phyloP scores from a whole-genome alignment of 352 stramenopile genomes.

The Aphanomyces euteiches region DNA sequence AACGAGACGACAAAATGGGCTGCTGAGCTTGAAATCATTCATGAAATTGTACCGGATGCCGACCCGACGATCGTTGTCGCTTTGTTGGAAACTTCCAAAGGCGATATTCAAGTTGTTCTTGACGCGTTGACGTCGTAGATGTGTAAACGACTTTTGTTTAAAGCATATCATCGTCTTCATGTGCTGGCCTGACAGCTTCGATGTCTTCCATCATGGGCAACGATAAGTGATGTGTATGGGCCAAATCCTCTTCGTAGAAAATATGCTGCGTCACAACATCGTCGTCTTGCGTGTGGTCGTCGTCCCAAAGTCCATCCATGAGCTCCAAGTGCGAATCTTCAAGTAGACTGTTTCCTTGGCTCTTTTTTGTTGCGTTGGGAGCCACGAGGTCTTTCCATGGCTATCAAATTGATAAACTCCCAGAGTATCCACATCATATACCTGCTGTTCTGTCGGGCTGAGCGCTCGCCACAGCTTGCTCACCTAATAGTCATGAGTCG shows the following conservation, averaged over 20 bases:
- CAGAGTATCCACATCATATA: background rate
- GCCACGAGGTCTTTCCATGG: background rate
- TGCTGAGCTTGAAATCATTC: constrained; percentile 59
- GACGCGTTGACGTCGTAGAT: constrained; percentile 58
- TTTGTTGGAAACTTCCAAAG: constrained; percentile 71
- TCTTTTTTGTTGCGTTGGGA: background rate
- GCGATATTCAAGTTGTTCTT: constrained; percentile 76
- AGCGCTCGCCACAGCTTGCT: constrained; percentile 13
- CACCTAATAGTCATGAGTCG: background rate
- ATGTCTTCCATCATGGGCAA: background rate
- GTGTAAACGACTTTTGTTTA: background rate
- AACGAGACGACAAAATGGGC: constrained; percentile 57
- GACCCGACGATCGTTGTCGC: constrained; percentile 49
- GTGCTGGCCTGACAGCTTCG: background rate
- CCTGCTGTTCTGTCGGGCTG: background rate
- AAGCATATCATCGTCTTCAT: constrained; percentile 3
- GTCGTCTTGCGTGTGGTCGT: background rate
- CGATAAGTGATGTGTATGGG: constrained; percentile 2
- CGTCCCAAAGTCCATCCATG: constrained; percentile 23
- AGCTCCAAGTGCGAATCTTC: background rate
- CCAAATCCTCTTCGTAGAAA: constrained; percentile 15
- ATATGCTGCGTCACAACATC: background rate
- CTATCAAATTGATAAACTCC: background rate
- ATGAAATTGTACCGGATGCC: constrained; percentile 66
- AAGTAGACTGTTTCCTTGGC: background rate